Conservation (phyloP, 1,139 yeast genomes). For the Candida frijolesensis region DNA sequence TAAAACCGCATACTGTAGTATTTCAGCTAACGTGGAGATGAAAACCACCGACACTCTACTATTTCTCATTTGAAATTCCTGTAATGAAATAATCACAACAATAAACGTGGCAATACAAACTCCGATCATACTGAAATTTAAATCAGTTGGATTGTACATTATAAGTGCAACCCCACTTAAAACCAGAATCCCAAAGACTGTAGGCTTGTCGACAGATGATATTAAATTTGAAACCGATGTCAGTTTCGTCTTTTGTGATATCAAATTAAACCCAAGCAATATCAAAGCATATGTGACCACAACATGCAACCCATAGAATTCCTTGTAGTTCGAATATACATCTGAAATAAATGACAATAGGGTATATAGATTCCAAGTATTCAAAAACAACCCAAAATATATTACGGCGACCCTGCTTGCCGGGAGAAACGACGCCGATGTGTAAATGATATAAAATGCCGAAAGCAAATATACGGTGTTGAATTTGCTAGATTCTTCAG, state of each 20-base stretch:
- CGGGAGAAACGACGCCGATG: slow-evolving; percentile 23
- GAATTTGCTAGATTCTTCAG: slow-evolving; percentile 1
- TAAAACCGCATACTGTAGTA: slow-evolving; percentile 26
- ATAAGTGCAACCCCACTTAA: slow-evolving; percentile 1
- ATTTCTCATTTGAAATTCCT: slow-evolving; percentile 23
- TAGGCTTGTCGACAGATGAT: slow-evolving; percentile 3
- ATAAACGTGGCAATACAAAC: slow-evolving; percentile 27
- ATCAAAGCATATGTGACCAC: slow-evolving; percentile 14
- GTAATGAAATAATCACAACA: slow-evolving; percentile 28
- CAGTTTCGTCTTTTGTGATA: slow-evolving; percentile 5
- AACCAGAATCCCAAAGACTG: slow-evolving; percentile 6
- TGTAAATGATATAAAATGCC: slow-evolving; percentile 13
- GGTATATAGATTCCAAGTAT: slow-evolving; percentile 31
- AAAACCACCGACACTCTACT: slow-evolving; percentile 21
- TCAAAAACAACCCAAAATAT: slow-evolving; percentile 29
- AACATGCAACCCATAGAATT: slow-evolving; percentile 3
- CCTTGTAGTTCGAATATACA: slow-evolving; percentile 16
- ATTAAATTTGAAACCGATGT: slow-evolving; percentile 9
- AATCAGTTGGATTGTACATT: slow-evolving; percentile 7
- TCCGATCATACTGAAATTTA: slow-evolving; percentile 25
- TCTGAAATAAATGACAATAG: slow-evolving; percentile 26
- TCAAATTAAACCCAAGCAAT: slow-evolving; percentile 9
- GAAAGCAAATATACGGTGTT: slow-evolving; percentile 8
- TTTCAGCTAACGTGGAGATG: slow-evolving; percentile 21
- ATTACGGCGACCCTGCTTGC: slow-evolving; percentile 24